These are phyloP conservation scores for Ascosphaera acerosa DNA, from an alignment of 2,329 filamentous ascomycete genomes.

Conservation along the genomic window DNA sequence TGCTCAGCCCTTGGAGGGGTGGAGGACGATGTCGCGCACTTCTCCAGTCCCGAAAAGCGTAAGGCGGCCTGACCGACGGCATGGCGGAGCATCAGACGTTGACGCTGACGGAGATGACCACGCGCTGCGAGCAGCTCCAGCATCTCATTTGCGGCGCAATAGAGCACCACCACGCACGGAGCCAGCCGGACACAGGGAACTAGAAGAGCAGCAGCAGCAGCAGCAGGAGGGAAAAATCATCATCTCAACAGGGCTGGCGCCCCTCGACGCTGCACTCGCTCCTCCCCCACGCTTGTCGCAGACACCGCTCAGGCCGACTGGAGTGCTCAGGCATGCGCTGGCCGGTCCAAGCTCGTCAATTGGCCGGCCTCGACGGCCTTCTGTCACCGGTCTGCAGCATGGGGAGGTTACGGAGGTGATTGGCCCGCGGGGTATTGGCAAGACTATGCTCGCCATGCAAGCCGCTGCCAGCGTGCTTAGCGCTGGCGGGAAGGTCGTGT, in stretches of 20 bases:
- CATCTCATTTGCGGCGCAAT: background rate
- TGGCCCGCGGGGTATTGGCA: constrained; percentile 66
- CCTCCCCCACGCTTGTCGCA: constrained; percentile 1
- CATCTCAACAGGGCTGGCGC: constrained; percentile 30
- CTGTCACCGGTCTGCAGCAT: constrained; percentile 35
- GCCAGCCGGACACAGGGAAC: too few species aligned
- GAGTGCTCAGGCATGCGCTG: constrained; percentile 4
- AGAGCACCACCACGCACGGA: background rate
- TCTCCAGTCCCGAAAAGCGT: constrained; percentile 12
- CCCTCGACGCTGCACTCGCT: constrained; percentile 21
- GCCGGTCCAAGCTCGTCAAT: too few species aligned
- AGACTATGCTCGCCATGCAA: constrained; percentile 57
- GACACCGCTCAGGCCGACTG: background rate
- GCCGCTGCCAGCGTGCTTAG: constrained; percentile 37
- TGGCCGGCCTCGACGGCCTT: constrained; percentile 4
- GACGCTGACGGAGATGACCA: background rate
- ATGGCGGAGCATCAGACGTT: background rate
- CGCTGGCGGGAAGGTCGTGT: constrained; percentile 39
- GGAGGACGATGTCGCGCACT: constrained; percentile 11
- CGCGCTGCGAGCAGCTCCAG: background rate
- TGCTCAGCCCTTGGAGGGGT: too few species aligned
- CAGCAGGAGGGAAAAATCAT: constrained; percentile 4
- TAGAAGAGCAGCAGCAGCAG: too few species aligned
- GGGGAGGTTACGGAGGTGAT: constrained; percentile 70
- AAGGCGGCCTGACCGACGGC: constrained; percentile 3